Percentiles rank a stretch among this genome's conserved stretches.
These are phyloP conservation scores for Echeveria elegans DNA, from an alignment of 164 flowering plant species.

Conservation along the genomic window DNA sequence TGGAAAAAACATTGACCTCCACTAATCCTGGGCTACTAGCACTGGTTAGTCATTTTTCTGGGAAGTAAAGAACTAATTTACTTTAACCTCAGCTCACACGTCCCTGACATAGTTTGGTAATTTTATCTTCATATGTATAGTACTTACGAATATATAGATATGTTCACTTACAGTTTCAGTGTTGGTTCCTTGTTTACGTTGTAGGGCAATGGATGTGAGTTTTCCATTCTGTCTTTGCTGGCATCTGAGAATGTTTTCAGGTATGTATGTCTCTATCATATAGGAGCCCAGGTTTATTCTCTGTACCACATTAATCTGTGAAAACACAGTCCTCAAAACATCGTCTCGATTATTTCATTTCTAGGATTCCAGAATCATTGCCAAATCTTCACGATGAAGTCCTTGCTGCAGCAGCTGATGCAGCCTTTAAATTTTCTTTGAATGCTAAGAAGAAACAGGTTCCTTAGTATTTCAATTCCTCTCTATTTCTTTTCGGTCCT, in stretches of 20 bases:
- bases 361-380: conserved; percentile 34
- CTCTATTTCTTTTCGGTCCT: neutral
- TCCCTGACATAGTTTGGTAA: neutral
- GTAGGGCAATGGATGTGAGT: conserved; percentile 27
- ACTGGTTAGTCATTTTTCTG: conserved; percentile 37
- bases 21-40: neutral
- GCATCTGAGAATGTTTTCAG: conserved; percentile 25
- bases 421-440: conserved; percentile 14
- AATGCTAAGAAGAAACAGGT: conserved; percentile 21
- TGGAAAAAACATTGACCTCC: conserved; percentile 10
- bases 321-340: neutral
- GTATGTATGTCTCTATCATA: conserved; percentile 15
- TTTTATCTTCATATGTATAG: neutral
- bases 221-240: conserved; percentile 26
- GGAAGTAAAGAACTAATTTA: conserved; percentile 1
- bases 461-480: neutral
- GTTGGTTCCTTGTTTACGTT: neutral
- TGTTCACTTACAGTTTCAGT: neutral
- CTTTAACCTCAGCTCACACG: neutral
- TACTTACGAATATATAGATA: too few relatives aligned
- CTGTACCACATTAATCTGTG: too few relatives aligned
- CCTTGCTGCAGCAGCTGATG: conserved; percentile 30
- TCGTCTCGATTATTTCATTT: neutral
- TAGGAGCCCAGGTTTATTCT: neutral
- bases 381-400: conserved; percentile 33